Conservation (phyloP, 2,329 filamentous ascomycete genomes). For the Atkinsonella hypoxylon region DNA sequence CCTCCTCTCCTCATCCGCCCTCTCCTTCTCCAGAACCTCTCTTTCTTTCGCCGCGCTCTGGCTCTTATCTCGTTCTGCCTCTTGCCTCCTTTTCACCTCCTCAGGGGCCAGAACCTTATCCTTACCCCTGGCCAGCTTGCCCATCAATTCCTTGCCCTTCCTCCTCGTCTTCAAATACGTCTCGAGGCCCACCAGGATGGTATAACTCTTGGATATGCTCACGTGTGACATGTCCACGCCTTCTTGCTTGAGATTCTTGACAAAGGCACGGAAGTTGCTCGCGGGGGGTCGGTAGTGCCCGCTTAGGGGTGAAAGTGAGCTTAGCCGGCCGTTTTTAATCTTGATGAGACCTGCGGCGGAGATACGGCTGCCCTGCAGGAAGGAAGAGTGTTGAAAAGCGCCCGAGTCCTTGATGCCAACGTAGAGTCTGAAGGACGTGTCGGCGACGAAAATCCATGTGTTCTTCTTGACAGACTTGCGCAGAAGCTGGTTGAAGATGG, state of each 20-base stretch:
- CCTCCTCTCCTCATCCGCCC: conserved; percentile 18
- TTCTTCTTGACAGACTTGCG: conserved; percentile 72
- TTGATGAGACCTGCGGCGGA: conserved; percentile 75
- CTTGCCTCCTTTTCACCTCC: conserved; percentile 42
- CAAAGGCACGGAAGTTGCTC: conserved; percentile 71
- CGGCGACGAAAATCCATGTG: conserved; percentile 88
- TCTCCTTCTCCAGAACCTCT: conserved; percentile 28
- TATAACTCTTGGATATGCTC: conserved; percentile 70
- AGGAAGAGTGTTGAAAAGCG: conserved; percentile 83
- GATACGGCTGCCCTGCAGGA: conserved; percentile 72
- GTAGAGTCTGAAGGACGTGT: conserved; percentile 75
- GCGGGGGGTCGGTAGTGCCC: conserved; percentile 81
- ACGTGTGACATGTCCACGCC: conserved; percentile 72
- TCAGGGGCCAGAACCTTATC: conserved; percentile 52
- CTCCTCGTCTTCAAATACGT: conserved; percentile 59
- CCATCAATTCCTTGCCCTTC: conserved; percentile 45
- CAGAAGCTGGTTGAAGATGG: conserved; percentile 67
- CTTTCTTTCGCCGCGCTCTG: conserved; percentile 44
- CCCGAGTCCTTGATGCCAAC: conserved; percentile 84
- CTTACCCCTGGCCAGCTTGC: conserved; percentile 38
- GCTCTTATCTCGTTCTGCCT: conserved; percentile 47
- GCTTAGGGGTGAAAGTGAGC: conserved; percentile 56
- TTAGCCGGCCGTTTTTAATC: conserved; percentile 69
- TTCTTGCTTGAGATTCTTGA: conserved; percentile 56
- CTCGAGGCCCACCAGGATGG: conserved; percentile 72